phyloP scores from a whole-genome alignment of 768 basidiomycete species.

The Tulasnella sp. region DNA sequence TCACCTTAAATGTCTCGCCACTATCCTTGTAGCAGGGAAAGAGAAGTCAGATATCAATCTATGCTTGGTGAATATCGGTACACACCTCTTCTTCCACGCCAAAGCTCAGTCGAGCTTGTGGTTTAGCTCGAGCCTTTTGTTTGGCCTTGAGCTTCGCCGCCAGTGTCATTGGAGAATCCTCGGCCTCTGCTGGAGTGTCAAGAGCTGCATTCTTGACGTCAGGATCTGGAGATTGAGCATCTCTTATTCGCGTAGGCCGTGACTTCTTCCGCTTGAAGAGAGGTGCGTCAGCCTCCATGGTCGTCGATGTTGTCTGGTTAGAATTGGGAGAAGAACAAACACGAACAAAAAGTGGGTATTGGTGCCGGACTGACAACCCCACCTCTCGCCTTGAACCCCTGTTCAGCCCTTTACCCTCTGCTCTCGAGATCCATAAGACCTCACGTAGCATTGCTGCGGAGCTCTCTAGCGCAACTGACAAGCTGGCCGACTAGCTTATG shows the following conservation, averaged over 20 bases:
- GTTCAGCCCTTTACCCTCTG: too few species aligned
- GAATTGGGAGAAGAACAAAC: constrained; percentile 4
- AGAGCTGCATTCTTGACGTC: neutral
- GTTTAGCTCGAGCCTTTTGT: constrained; percentile 62
- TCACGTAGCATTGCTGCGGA: too few species aligned
- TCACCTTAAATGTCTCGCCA: constrained; percentile 72
- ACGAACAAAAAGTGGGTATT: neutral
- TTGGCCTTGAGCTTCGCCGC: constrained; percentile 69
- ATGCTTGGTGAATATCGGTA: constrained; percentile 35
- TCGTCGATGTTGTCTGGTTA: constrained; percentile 9
- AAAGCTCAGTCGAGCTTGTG: constrained; percentile 75
- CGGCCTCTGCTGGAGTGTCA: neutral
- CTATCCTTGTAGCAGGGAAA: constrained; percentile 45
- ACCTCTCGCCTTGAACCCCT: too few species aligned
- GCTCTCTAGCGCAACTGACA: too few species aligned
- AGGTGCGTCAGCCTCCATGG: constrained; percentile 28
- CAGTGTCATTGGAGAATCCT: constrained; percentile 37
- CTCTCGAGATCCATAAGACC: too few species aligned
- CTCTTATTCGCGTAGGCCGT: constrained; percentile 26
- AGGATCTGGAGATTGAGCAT: constrained; percentile 13
- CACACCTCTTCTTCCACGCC: constrained; percentile 68
- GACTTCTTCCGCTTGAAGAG: constrained; percentile 35
- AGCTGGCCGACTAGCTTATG: too few species aligned
- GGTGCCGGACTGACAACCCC: neutral
- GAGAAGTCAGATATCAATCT: constrained; percentile 32